A percentile compares a stretch with the other conserved stretches of the same genome.
Evolutionary conservation across 495 filamentous ascomycete species (phyloP).

Genomic region (Penicillium samsonianum): DNA sequence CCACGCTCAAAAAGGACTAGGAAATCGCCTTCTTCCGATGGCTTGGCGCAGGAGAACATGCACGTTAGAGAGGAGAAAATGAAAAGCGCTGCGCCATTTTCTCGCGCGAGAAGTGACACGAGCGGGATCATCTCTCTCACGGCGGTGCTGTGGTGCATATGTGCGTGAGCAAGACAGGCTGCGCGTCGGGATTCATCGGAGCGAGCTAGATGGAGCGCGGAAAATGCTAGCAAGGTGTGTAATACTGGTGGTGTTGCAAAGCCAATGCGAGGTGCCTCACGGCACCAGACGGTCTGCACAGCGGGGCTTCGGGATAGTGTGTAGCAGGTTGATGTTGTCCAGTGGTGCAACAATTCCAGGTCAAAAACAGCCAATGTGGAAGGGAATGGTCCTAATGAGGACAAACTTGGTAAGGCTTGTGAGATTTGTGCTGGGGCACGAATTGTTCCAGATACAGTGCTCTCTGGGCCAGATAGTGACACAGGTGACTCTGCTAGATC

Average conservation of each 20-base stretch:
- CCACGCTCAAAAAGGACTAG: conserved; percentile 39
- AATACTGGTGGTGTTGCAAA: conserved; percentile 36
- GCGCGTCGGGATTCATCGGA: conserved; percentile 22
- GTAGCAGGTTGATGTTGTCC: conserved; percentile 37
- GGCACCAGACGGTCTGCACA: conserved; percentile 36
- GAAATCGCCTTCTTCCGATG: conserved; percentile 22
- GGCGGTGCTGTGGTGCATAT: conserved; percentile 37
- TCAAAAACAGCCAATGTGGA: conserved; percentile 18
- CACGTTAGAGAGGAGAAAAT: conserved; percentile 38
- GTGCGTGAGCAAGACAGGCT: conserved; percentile 28
- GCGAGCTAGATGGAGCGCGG: conserved; percentile 39
- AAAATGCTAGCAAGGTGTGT: conserved; percentile 36
- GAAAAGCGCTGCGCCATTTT: conserved; percentile 39
- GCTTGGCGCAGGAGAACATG: conserved; percentile 26
- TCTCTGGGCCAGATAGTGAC: conserved; percentile 7
- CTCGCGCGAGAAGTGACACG: conserved; percentile 26
- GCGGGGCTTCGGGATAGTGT: conserved; percentile 35
- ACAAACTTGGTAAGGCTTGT: conserved; percentile 2
- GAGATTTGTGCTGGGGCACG: neutral
- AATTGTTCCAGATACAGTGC: neutral
- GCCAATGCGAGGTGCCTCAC: conserved; percentile 31
- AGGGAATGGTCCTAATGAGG: neutral
- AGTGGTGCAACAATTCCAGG: conserved; percentile 42
- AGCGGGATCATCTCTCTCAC: conserved; percentile 28
- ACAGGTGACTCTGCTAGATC: conserved; percentile 2